These are phyloP conservation scores for Macrophomina tecta DNA, from an alignment of 2,329 filamentous ascomycete species.

Conservation along the genomic window DNA sequence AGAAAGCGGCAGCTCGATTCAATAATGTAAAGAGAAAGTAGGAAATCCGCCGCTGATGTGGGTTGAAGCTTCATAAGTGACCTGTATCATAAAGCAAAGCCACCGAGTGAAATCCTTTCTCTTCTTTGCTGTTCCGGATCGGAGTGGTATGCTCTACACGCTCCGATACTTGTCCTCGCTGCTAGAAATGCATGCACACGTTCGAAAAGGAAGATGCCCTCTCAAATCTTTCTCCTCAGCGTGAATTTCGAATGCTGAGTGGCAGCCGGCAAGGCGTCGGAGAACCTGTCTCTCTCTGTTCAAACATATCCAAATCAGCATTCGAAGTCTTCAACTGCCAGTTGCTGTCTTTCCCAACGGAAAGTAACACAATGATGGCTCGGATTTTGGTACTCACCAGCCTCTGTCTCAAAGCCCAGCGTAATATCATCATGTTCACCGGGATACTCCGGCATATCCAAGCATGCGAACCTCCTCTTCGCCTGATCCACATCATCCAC, in stretches of 20 bases:
- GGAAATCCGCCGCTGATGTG: not conserved
- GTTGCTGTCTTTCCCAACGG: not conserved
- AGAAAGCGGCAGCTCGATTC: not conserved
- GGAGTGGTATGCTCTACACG: not conserved
- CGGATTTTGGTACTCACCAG: constrained; percentile 61
- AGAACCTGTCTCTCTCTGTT: constrained; percentile 54
- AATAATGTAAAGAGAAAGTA: not conserved
- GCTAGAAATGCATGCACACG: constrained; percentile 16
- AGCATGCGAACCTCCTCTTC: constrained; percentile 76
- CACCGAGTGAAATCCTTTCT: not conserved
- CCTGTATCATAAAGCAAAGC: constrained; percentile 1
- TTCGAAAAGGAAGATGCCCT: not conserved
- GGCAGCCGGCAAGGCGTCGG: constrained; percentile 52
- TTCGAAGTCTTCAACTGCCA: not conserved
- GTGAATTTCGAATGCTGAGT: constrained; percentile 48
- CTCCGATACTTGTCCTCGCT: constrained; percentile 12
- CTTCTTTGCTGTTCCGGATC: not conserved
- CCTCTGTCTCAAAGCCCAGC: constrained; percentile 80
- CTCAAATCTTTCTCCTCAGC: constrained; percentile 49
- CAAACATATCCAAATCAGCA: constrained; percentile 33
- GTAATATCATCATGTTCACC: constrained; percentile 92
- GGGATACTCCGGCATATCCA: constrained; percentile 87
- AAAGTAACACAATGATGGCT: no score
- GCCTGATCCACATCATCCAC: constrained; percentile 57
- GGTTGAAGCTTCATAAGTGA: not conserved